Base-by-base conservation (phyloP, 75 land plant species). In the Pinus tabuliformis region DNA sequence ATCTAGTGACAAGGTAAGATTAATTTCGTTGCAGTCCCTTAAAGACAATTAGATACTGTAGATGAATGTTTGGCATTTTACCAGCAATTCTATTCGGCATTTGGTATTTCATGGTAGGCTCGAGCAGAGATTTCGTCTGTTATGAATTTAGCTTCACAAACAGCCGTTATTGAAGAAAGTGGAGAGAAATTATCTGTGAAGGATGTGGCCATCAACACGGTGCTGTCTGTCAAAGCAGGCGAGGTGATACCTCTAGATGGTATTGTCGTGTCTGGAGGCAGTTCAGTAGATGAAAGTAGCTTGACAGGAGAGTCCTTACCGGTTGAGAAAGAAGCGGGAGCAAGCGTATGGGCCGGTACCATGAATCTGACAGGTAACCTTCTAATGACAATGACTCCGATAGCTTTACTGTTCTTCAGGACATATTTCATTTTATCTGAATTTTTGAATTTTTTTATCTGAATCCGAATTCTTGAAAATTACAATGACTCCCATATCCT, bases 291-390 rank as follows among this genome's bases (percentile, higher is more conserved):
- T 66, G 97, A 96, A 79, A 91, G 90, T 54, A 87, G 88, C 45
- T 59, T 96, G 60, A 94, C 97, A 1, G 97, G 99, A 56, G 99
- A 96, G 82, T 86, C 99, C 5, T 75, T 80, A 52, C 99, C 99
- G 11, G 95, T 90, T 3, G 76, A 91, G 73, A 96, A 96, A 76
- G 88, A 84, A 45, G 85, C 68, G 21, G 89, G 86, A 14, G 80
- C 88, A 4, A 72, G n/a, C 28, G 99, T 96, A n/a, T 96, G 92
- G 95, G 97, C 95, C 15, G 97, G 97, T 78, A 91, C 99, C 33
- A 79, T 90, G 21, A 96, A 96, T 73, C 72, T 94, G 45, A 86
- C 93, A 81, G 99, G 99, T 96, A 84, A 70, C 42, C 42, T 39
- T 39, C 42, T 39, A 39, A 39, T 39, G 6, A 39, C 6, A 49